Conservation (phyloP, 441 rosid genomes). For the Croton setiger region DNA sequence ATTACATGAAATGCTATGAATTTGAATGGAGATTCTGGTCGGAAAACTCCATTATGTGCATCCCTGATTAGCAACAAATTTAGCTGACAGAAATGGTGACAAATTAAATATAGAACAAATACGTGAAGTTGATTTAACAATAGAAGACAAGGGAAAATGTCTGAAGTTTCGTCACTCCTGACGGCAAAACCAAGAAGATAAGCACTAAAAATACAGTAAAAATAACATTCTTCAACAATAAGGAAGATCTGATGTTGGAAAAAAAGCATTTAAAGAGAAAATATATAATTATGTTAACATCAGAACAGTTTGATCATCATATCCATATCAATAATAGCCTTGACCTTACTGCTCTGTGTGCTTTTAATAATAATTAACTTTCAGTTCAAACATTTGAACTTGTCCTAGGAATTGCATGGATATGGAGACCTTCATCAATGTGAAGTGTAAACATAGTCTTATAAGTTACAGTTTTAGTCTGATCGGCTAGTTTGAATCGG, state of each 20-base stretch:
- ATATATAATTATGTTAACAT: no score
- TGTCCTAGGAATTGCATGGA: constrained; percentile 41
- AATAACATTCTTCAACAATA: no score
- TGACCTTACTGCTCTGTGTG: no score
- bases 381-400: background rate
- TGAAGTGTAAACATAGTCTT: constrained; percentile 70
- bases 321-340: no score
- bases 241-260: no score
- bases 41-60: no score
- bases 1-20: constrained; percentile 57
- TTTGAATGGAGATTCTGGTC: constrained; percentile 58
- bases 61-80: constrained; percentile 25
- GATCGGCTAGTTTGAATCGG: constrained; percentile 56
- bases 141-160: no score
- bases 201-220: no score
- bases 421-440: constrained; percentile 48
- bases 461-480: constrained; percentile 34
- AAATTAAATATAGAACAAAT: constrained; percentile 61
- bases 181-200: no score
- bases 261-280: no score
- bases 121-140: background rate
- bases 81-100: constrained; percentile 6
- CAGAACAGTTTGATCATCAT: no score
- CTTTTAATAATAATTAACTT: background rate
- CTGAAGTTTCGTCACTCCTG: no score